A percentile compares a stretch with the other conserved stretches of the same genome.
phyloP scores from a whole-genome alignment of 805 yeast genomes.

The Ogataea ganodermae region DNA sequence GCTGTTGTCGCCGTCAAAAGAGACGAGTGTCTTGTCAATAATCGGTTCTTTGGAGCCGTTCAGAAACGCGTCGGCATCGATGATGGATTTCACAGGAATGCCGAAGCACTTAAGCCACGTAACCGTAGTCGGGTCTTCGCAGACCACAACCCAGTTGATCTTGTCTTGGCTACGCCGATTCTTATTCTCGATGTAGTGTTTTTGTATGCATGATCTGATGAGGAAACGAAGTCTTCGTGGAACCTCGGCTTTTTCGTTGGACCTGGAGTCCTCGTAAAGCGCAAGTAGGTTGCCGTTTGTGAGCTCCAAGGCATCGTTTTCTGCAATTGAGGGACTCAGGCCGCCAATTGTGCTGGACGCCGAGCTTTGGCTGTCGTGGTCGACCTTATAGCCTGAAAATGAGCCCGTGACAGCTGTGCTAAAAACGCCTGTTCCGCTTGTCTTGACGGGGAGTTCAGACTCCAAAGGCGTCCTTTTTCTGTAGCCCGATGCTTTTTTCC shows the following conservation, averaged over 20 bases:
- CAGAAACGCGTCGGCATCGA: slow-evolving; percentile 49
- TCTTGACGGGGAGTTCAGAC: slow-evolving; percentile 33
- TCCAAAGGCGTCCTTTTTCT: slow-evolving; percentile 47
- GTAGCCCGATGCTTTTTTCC: slow-evolving; percentile 50
- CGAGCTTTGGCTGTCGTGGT: background rate
- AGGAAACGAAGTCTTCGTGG: slow-evolving; percentile 57
- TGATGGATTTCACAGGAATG: slow-evolving; percentile 52
- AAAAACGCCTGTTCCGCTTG: slow-evolving; percentile 19
- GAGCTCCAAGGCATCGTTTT: slow-evolving; percentile 5
- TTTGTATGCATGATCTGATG: slow-evolving; percentile 59
- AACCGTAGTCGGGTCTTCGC: slow-evolving; percentile 58
- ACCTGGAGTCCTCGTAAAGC: background rate
- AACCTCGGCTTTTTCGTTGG: slow-evolving; percentile 40
- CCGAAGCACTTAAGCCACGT: slow-evolving; percentile 58
- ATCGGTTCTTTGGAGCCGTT: slow-evolving; percentile 21
- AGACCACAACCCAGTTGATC: slow-evolving; percentile 54
- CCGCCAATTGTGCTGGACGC: background rate
- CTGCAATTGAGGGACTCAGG: slow-evolving; percentile 14
- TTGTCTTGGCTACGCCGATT: slow-evolving; percentile 18
- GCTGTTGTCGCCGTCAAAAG: background rate
- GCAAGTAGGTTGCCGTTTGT: slow-evolving; percentile 5
- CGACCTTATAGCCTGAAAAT: background rate
- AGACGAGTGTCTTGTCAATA: background rate
- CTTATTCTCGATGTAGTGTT: slow-evolving; percentile 45
- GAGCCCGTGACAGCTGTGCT: slow-evolving; percentile 1